Evolutionary conservation across 2,329 filamentous ascomycete genomes (phyloP).

Genomic region (Aureobasidium lini): DNA sequence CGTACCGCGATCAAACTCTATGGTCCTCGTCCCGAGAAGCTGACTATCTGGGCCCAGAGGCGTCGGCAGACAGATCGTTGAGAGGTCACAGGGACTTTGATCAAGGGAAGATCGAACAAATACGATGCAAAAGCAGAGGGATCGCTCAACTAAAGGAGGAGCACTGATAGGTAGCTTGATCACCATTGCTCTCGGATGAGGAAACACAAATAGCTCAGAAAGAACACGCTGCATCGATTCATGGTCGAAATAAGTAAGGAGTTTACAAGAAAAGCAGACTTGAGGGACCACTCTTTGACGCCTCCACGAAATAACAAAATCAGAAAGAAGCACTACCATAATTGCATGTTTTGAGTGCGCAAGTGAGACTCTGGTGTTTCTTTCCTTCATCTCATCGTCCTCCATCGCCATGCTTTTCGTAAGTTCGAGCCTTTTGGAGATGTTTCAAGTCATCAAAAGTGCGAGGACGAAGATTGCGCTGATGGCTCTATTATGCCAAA

Average conservation of each 20-base stretch:
- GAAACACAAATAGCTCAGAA: background rate
- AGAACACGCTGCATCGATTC: background rate
- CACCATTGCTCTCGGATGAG: background rate
- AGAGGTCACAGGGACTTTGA: too few relatives aligned
- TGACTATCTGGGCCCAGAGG: too few relatives aligned
- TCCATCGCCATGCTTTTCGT: too few relatives aligned
- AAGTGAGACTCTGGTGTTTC: background rate
- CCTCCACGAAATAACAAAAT: background rate
- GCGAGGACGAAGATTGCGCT: background rate
- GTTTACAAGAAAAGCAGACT: background rate
- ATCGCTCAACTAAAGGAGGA: too few relatives aligned
- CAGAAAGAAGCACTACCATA: background rate
- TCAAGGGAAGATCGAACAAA: too few relatives aligned
- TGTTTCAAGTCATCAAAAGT: background rate
- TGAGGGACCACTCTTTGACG: slow-evolving; percentile 1
- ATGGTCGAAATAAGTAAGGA: background rate
- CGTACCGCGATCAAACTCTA: too few relatives aligned
- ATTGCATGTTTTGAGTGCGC: background rate
- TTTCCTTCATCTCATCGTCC: background rate
- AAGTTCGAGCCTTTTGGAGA: background rate
- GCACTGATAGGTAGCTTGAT: too few relatives aligned
- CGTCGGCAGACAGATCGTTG: too few relatives aligned
- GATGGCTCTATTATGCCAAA: background rate
- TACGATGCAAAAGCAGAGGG: too few relatives aligned
- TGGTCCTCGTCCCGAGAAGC: too few relatives aligned